phyloP scores from a whole-genome alignment of 176 grass and related monocot species.

The Lolium multiflorum region DNA sequence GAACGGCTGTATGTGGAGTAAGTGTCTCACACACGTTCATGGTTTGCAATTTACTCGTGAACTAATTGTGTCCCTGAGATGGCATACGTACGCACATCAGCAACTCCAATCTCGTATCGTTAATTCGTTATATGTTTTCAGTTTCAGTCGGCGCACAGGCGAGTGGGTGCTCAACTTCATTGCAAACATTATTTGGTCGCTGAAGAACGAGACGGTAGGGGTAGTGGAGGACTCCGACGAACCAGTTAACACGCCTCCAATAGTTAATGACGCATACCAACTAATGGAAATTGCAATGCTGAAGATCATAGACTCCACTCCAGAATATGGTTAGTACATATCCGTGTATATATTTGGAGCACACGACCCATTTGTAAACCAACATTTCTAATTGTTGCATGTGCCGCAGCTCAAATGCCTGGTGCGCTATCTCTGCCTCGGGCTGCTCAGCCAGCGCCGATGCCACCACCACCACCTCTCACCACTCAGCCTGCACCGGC shows the following conservation, averaged over 20 bases:
- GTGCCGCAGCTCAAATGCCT: not conserved
- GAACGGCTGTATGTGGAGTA: not conserved
- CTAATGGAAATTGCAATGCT: not conserved
- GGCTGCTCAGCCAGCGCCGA: not conserved
- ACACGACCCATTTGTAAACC: not conserved
- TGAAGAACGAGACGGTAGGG: not conserved
- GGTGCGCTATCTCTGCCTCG: not conserved
- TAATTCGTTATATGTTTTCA: not conserved
- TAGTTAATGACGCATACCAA: conserved; percentile 5
- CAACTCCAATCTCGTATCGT: not conserved
- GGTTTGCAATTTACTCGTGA: not conserved
- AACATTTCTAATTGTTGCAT: not conserved
- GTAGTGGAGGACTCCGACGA: not conserved
- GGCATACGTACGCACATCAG: not conserved
- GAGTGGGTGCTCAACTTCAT: not conserved
- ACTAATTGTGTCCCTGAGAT: not conserved
- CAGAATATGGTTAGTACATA: not conserved
- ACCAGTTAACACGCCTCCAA: not conserved
- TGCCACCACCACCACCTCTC: not conserved
- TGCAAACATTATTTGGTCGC: not conserved
- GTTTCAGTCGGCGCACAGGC: not conserved
- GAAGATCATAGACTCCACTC: not conserved
- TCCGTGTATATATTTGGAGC: not conserved
- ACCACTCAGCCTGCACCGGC: not conserved
- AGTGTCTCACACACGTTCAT: not conserved